These are phyloP conservation scores for Neoconidiobolus thromboides DNA, from an alignment of 371 early-diverging fungal species.

Conservation along the genomic window DNA sequence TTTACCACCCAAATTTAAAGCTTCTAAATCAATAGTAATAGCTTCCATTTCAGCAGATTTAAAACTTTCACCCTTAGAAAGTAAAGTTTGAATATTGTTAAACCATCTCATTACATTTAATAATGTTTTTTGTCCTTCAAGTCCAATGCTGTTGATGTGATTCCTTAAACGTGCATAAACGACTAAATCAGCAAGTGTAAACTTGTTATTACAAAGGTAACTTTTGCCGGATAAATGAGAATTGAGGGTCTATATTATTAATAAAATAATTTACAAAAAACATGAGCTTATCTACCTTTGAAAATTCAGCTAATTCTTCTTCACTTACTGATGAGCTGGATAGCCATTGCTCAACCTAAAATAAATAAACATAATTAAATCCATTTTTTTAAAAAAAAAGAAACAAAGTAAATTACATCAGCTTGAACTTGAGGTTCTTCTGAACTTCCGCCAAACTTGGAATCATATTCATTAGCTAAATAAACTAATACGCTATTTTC, in stretches of 20 bases:
- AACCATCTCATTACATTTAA: slow-evolving; percentile 10
- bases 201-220: slow-evolving; percentile 37
- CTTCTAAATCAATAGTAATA: slow-evolving; percentile 11
- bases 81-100: slow-evolving; percentile 10
- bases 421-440: neutral
- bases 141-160: slow-evolving; percentile 23
- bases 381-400: no score
- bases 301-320: neutral
- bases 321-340: neutral
- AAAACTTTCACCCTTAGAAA: neutral
- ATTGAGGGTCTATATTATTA: slow-evolving; percentile 28
- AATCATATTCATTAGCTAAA: neutral
- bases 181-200: slow-evolving; percentile 48
- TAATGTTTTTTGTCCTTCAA: neutral
- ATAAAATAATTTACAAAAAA: neutral
- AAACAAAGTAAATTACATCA: neutral
- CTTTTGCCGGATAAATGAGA: slow-evolving; percentile 28
- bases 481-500: neutral
- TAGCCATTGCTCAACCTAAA: slow-evolving; percentile 8
- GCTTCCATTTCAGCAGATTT: neutral
- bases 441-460: neutral
- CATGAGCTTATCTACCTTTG: slow-evolving; percentile 1
- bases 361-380: neutral
- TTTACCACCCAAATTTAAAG: slow-evolving; percentile 15
- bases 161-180: slow-evolving; percentile 42